Conservation (phyloP, 805 yeast genomes). For the Teunomyces pallodes region DNA sequence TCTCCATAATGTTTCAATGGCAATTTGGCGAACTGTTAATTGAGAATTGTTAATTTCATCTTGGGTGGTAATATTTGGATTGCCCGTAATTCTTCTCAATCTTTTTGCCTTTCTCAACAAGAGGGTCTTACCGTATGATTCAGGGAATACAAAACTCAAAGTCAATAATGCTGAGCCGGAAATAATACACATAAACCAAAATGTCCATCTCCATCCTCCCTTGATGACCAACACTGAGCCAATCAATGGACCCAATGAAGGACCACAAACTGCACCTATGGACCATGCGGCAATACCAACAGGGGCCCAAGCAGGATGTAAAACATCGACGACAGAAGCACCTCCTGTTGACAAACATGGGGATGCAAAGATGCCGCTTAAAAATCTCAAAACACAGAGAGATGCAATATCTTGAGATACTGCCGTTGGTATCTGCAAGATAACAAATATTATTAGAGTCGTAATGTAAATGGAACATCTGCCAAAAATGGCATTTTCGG, state of each 20-base stretch:
- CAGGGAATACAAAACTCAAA: constrained; percentile 42
- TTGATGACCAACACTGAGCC: constrained; percentile 49
- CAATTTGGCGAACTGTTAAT: constrained; percentile 17
- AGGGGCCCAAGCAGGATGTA: constrained; percentile 41
- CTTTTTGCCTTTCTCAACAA: constrained; percentile 47
- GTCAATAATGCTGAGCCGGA: constrained; percentile 36
- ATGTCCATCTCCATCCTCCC: constrained; percentile 52
- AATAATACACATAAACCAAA: constrained; percentile 49
- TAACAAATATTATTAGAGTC: constrained; percentile 45
- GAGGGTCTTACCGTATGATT: constrained; percentile 46
- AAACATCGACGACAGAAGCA: constrained; percentile 53
- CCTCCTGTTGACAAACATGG: constrained; percentile 60
- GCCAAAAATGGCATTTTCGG: constrained; percentile 54
- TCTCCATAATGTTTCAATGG: constrained; percentile 39
- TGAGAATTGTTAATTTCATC: constrained; percentile 34
- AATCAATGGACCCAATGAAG: constrained; percentile 54
- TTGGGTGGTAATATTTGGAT: constrained; percentile 39
- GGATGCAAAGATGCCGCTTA: constrained; percentile 54
- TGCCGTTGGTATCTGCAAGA: constrained; percentile 58
- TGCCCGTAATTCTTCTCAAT: constrained; percentile 48
- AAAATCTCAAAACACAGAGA: constrained; percentile 47
- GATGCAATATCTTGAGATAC: constrained; percentile 49
- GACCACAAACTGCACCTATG: constrained; percentile 53
- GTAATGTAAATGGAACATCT: constrained; percentile 48
- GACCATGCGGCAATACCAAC: constrained; percentile 52